Conservation (phyloP, 495 filamentous ascomycete genomes). For the Hypomontagnella submonticulosa region DNA sequence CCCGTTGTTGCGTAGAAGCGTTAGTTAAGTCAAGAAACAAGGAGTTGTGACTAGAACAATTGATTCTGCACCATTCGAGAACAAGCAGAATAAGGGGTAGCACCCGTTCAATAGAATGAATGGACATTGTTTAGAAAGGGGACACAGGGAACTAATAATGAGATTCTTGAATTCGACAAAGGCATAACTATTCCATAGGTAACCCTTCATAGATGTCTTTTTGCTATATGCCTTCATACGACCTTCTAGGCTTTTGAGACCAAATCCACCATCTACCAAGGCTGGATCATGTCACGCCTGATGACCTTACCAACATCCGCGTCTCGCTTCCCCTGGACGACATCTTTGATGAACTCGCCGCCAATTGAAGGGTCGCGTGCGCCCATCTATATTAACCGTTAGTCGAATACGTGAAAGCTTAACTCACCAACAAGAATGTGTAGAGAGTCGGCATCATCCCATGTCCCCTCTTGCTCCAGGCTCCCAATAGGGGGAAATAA, state of each 20-base stretch:
- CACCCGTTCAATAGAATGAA: too few species aligned
- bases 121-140: too few species aligned
- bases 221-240: too few species aligned
- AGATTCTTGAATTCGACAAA: too few species aligned
- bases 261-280: too few species aligned
- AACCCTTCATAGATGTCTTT: too few species aligned
- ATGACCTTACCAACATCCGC: slow-evolving; percentile 60
- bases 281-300: slow-evolving; percentile 49
- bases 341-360: slow-evolving; percentile 56
- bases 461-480: too few species aligned
- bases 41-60: slow-evolving; percentile 13
- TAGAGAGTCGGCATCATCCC: neutral
- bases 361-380: slow-evolving; percentile 57
- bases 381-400: slow-evolving; percentile 44
- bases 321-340: slow-evolving; percentile 62
- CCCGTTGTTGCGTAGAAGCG: too few species aligned
- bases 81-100: neutral
- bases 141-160: too few species aligned
- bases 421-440: neutral
- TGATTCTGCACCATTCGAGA: neutral
- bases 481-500: too few species aligned
- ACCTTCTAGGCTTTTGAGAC: too few species aligned
- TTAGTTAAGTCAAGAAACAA: slow-evolving; percentile 11
- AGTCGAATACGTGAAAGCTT: neutral
- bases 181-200: too few species aligned